These are phyloP conservation scores for Yamagishiella unicocca DNA, from an alignment of 139 green algal species.

Conservation along the genomic window DNA sequence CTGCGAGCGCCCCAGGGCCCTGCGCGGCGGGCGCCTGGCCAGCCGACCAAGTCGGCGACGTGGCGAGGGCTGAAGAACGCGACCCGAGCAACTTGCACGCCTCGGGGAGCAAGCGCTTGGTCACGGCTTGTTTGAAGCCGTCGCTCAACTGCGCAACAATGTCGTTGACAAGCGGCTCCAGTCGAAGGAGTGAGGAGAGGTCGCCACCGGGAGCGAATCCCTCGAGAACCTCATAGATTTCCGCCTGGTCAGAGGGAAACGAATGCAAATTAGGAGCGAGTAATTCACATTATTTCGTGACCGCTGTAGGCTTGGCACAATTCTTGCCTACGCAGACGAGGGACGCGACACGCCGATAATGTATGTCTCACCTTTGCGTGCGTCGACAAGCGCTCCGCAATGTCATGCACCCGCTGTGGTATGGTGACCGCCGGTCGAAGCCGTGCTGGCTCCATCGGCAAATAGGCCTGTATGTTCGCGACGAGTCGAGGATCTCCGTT, in stretches of 20 bases:
- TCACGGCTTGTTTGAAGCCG: slow-evolving; percentile 13
- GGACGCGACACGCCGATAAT: neutral
- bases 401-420: slow-evolving; percentile 14
- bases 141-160: slow-evolving; percentile 21
- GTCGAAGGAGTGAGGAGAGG: neutral
- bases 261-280: neutral
- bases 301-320: neutral
- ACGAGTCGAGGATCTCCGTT: slow-evolving; percentile 21
- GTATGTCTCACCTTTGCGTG: neutral
- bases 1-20: neutral
- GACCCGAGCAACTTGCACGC: slow-evolving; percentile 24
- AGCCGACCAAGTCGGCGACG: neutral
- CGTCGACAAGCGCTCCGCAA: slow-evolving; percentile 20
- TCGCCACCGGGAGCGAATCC: neutral
- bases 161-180: slow-evolving; percentile 33
- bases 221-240: slow-evolving; percentile 9
- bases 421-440: neutral
- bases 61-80: neutral
- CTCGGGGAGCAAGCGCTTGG: slow-evolving; percentile 23
- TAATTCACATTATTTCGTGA: neutral
- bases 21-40: neutral
- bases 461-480: slow-evolving; percentile 8
- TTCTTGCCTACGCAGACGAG: neutral
- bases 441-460: slow-evolving; percentile 21
- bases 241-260: neutral